Evolutionary conservation across 805 yeast species (phyloP), one percentile per base, ranked within the genome.

Genomic region (Pichia thaimueangensis): DNA sequence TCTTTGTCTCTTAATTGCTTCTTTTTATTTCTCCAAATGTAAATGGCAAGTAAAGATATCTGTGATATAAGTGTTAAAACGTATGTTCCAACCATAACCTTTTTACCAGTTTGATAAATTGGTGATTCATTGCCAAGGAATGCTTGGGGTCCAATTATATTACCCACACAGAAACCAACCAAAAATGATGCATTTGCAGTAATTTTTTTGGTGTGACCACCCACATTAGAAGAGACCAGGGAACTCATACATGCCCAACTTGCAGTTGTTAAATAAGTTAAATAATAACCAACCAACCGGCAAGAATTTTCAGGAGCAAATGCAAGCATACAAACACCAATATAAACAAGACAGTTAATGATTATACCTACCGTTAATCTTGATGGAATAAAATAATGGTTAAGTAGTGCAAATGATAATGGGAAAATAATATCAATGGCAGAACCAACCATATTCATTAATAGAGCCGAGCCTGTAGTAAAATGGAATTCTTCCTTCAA

Each of bases 201-300:
- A 36, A 66, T 58, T 54, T 75, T 76, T 61, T 78, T 78, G 10
- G 83, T 76, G 52, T 70, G 72, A 8, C 84, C 84, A 6, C 75
- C 74, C 36, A 69, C 65, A 50, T 76, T 76, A 6, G 75, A 62
- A 22, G 77, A 65, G 24, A 72, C 55, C 39, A 60, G 47, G 1
- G 71, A 62, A 35, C 48, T 45, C 52, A 56, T 48, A 43, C 60
- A 47, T 5, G 57, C 56, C 47, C 51, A 43, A 16, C 47, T 47
- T 9, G 53, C 56, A 20, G 61, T 54, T 3, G 56, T 47, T 17
- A 57, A 23, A 39, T 53, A 57, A 13, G 47, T 42, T 8, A 49
- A 12, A 20, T 35, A 53, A 35, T 42, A 58, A n/a, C 62, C 63
- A 15, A 48, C 46, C 38, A 59, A 30, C 35, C 48, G 44, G 2